Base-by-base conservation (phyloP, 768 basidiomycete species). In the Russula abietina region DNA sequence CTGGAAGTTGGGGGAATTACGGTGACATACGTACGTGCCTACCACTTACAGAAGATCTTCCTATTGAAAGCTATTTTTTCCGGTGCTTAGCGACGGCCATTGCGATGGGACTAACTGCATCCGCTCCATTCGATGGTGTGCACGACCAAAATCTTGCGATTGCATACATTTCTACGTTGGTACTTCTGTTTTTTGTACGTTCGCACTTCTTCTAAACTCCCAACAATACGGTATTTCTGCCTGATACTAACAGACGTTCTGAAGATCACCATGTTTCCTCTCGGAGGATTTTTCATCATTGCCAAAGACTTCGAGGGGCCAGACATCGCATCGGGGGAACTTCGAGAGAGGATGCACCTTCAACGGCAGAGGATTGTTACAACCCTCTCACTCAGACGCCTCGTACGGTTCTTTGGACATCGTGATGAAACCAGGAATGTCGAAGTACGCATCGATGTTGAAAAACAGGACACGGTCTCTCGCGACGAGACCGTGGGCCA, bases 1-100 rank as follows among this genome's bases (percentile, higher is more conserved):
- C 88, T 0, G 89, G 87, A 46, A 82, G 80, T 3, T 90, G 83
- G 82, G 80, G 77, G 10, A 90, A 89, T 67, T 80, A 80, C 50
- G 87, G 84, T 11, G 89, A 88, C 69, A 80, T 90, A 36, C 86
- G 87, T 89, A 68, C 69, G 84, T 74, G 32, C 17, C 4, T 51
- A 19, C 19, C 19, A 9, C 60, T 50, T 2, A 48, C n/a, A 0
- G 22, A 5, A 24, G 9, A 16, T 33, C 16, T 22, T 6, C 33
- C 22, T 32, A 26, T 38, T 38, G 38, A 16, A 38, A 14, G 14
- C 38, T 16, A 65, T 6, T 9, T 43, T 54, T 50, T 65, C 26
- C 14, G 0, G 14, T 45, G 32, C 46, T 28, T 46, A 89, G 87
- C 89, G 2, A 88, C 81, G 0, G 78, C 86, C 1, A 83, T 91